Evolutionary conservation across 2,329 filamentous ascomycete genomes (phyloP), one percentile per base, ranked within the genome.

Genomic region (Talaromyces islandicus): DNA sequence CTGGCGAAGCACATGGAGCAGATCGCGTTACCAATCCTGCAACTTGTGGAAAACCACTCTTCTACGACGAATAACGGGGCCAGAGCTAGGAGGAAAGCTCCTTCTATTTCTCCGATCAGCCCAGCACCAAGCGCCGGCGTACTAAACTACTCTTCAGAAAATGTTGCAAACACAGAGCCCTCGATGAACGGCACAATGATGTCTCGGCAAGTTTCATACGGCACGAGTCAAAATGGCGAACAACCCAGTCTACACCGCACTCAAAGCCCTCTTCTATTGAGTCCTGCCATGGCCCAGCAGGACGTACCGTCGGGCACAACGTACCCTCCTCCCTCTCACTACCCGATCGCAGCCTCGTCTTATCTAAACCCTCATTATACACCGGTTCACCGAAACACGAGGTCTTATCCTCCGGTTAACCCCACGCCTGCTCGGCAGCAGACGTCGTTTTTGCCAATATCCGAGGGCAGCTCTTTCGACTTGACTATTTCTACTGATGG

Each of bases 1-100:
- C 77, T 96, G 71, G 91, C 91, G 55, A 93, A 93, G 73, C 92
- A 97, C 72, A 94, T 97, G 91, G 91, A 96, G 73, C 87, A 91
- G 65, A 89, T 96, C 69, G 90, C 90, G 68, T 83, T 96, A 69
- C 92, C 92, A 0, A 85, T 96, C 32, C 79, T 96, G 59, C 71
- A 74, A 55, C 69, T 83, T 51, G 77, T 80, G 46, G 74, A 73
- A 57, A 75, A 79, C 17, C 32, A 55, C 17, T 19, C 56, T 17
- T 55, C 60, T 17, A 51, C 53, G 29, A 48, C 53, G 3, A 38
- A 30, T 7, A 52, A 25, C 43, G 19, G 30, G 11, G 25, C 14
- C 12, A 48, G 46, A n/a, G 25, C 52, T 32, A 43, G 30, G 29
- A 24, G 51, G 24, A 59, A 17, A 38, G 41, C 53, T 25, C 41